These are phyloP conservation scores for Aspergillus flavus DNA, from an alignment of 2,329 filamentous ascomycete species.

Conservation along the genomic window DNA sequence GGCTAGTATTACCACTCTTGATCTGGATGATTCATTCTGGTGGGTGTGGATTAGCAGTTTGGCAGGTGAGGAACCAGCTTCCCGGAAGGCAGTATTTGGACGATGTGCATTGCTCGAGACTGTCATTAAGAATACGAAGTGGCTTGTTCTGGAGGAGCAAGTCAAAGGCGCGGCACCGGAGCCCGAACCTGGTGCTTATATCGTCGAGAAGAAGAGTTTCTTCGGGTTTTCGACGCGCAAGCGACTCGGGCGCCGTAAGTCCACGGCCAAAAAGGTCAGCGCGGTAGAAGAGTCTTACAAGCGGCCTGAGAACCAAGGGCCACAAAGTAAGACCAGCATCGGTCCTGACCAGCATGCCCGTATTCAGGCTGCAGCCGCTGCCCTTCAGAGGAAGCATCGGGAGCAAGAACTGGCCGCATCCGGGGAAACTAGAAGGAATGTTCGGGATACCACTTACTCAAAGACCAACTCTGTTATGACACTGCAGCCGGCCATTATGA, in stretches of 20 bases:
- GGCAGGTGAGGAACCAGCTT: conserved; percentile 81
- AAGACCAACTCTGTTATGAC: conserved; percentile 93
- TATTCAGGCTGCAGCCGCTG: conserved; percentile 87
- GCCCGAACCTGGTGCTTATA: conserved; percentile 81
- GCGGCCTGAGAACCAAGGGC: conserved; percentile 51
- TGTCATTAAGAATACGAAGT: conserved; percentile 74
- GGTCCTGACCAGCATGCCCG: conserved; percentile 88
- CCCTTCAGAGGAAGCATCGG: conserved; percentile 71
- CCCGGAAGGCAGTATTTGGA: conserved; percentile 90
- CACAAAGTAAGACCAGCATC: conserved; percentile 78
- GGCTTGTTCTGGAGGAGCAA: conserved; percentile 96
- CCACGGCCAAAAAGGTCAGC: conserved; percentile 62
- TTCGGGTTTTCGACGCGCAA: conserved; percentile 80
- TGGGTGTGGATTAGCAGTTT: conserved; percentile 99
- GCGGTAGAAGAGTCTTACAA: conserved; percentile 56
- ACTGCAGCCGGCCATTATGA: conserved; percentile 79
- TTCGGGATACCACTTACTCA: conserved; percentile 55
- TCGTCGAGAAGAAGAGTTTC: conserved; percentile 92
- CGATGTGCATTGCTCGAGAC: conserved; percentile 93
- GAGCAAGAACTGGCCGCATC: conserved; percentile 57
- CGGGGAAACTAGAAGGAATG: conserved; percentile 57
- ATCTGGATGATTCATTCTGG: conserved; percentile 96
- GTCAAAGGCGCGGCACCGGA: conserved; percentile 89
- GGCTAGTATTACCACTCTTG: conserved; percentile 82
- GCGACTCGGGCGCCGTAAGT: conserved; percentile 69